A percentile compares a stretch with the other conserved stretches of the same genome.
phyloP scores from a whole-genome alignment of 2,329 filamentous ascomycete species.

The Colletotrichum acutatum region DNA sequence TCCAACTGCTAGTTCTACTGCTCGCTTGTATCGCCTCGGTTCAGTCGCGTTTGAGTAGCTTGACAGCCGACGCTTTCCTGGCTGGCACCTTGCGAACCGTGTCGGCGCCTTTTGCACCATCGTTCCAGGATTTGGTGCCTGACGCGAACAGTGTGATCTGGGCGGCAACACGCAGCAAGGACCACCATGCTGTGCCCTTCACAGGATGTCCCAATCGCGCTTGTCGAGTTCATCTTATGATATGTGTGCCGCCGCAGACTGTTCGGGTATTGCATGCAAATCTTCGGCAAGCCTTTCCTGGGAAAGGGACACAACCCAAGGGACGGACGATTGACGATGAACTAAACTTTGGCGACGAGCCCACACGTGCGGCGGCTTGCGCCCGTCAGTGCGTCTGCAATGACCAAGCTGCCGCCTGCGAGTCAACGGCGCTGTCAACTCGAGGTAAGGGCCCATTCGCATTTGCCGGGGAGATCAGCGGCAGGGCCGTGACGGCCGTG shows the following conservation, averaged over 20 bases:
- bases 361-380: constrained; percentile 29
- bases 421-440: constrained; percentile 32
- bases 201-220: constrained; percentile 18
- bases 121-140: not conserved
- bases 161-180: constrained; percentile 11
- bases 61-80: constrained; percentile 9
- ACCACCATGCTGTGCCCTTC: constrained; percentile 17
- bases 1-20: constrained; percentile 1
- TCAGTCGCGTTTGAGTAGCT: constrained; percentile 1
- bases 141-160: constrained; percentile 13
- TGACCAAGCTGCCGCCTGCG: constrained; percentile 15
- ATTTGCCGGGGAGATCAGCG: constrained; percentile 31
- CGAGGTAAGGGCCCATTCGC: constrained; percentile 13
- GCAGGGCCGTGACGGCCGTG: constrained; percentile 21
- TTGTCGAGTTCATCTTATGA: constrained; percentile 30
- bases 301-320: constrained; percentile 5
- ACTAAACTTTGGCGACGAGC: constrained; percentile 22
- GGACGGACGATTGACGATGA: constrained; percentile 21
- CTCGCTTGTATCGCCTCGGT: constrained; percentile 12
- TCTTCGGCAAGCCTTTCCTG: constrained; percentile 30
- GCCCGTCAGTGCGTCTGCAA: constrained; percentile 26
- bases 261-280: constrained; percentile 16
- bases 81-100: not conserved
- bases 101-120: not conserved
- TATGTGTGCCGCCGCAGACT: not conserved